Conservation (phyloP, 345 rosid species). For the Syzygium aqueum region DNA sequence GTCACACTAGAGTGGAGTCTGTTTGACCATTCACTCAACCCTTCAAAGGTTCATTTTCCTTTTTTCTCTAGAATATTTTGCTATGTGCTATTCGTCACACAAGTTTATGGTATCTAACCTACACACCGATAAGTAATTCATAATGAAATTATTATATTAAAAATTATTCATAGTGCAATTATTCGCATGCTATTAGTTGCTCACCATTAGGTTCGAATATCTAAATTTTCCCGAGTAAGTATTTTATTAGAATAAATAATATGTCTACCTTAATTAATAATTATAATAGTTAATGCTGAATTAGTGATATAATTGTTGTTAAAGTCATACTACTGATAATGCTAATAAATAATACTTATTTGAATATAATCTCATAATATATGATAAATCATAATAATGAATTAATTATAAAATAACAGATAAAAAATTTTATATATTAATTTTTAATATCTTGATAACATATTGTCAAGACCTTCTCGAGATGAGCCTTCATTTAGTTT, state of each 20-base stretch:
- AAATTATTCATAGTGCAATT: neutral
- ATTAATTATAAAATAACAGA: neutral
- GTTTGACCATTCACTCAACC: neutral
- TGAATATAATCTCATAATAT: neutral
- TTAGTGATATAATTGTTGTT: neutral
- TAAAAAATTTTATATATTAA: neutral
- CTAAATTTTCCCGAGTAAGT: neutral
- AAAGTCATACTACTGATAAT: neutral
- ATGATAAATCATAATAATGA: neutral
- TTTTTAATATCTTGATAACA: neutral
- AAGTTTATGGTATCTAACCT: neutral
- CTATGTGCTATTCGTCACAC: neutral
- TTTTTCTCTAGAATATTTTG: neutral
- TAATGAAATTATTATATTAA: neutral
- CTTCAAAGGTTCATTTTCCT: neutral
- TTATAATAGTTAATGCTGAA: neutral
- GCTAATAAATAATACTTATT: neutral
- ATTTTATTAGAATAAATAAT: neutral
- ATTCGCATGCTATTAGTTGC: neutral
- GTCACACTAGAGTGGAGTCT: neutral
- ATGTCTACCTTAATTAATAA: neutral
- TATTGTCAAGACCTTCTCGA: neutral
- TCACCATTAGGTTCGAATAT: neutral
- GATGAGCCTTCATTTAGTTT: neutral
- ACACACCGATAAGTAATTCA: neutral